A percentile compares a stretch with the other conserved stretches of the same genome.
These are phyloP conservation scores for Tylopilus sp. DNA, from an alignment of 1,284 basidiomycete genomes.

Conservation along the genomic window DNA sequence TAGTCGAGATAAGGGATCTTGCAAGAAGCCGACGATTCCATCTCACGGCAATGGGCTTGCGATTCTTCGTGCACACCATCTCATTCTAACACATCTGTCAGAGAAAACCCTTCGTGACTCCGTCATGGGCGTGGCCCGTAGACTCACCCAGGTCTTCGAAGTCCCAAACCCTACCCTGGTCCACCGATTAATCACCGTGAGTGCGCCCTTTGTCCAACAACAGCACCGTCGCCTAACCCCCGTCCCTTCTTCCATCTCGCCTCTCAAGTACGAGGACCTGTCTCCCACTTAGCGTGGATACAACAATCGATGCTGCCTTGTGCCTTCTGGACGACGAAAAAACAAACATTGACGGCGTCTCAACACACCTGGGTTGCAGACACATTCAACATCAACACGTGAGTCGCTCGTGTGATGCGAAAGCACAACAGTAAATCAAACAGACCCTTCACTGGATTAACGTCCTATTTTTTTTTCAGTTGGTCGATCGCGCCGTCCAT, in stretches of 20 bases:
- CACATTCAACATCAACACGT: conserved; percentile 78
- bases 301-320: conserved; percentile 58
- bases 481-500: conserved; percentile 76
- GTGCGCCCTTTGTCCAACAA: conserved; percentile 33
- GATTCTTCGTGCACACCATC: conserved; percentile 5
- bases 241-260: conserved; percentile 16
- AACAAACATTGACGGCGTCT: neutral
- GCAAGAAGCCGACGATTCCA: conserved; percentile 9
- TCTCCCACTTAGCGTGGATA: conserved; percentile 56
- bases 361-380: conserved; percentile 69
- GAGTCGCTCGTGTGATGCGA: conserved; percentile 32
- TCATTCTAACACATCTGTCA: conserved; percentile 1
- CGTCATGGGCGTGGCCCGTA: conserved; percentile 24
- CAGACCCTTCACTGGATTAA: neutral
- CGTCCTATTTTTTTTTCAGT: conserved; percentile 31
- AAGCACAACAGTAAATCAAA: neutral
- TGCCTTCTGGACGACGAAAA: conserved; percentile 31
- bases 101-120: conserved; percentile 9
- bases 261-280: conserved; percentile 57
- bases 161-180: conserved; percentile 46
- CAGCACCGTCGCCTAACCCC: conserved; percentile 2
- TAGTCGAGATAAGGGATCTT: conserved; percentile 10
- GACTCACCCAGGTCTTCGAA: conserved; percentile 38
- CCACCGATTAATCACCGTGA: conserved; percentile 53
- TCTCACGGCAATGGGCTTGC: neutral